A percentile compares a stretch with the other conserved stretches of the same genome.
phyloP scores from a whole-genome alignment of 78 protist genomes.

The Protostelium mycophagum region DNA sequence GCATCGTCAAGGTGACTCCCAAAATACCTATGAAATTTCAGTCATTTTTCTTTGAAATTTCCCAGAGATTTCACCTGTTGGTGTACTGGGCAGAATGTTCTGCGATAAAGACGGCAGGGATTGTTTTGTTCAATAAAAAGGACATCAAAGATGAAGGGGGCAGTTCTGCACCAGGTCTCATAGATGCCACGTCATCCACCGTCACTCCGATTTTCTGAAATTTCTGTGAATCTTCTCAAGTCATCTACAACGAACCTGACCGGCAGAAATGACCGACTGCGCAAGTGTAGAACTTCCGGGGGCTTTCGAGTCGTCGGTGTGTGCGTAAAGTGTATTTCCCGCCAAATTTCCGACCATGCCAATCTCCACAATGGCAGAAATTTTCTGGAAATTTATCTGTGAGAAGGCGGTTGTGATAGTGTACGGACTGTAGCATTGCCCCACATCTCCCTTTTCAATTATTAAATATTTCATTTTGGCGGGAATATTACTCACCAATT shows the following conservation, averaged over 20 bases:
- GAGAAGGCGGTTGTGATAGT: slow-evolving; percentile 5
- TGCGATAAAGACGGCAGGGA: slow-evolving; percentile 16
- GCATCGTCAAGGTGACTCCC: not conserved
- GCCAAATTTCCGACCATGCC: slow-evolving; percentile 35
- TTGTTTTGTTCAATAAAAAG: slow-evolving; percentile 8
- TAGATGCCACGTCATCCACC: not conserved
- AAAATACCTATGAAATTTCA: not conserved
- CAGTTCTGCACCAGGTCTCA: slow-evolving; percentile 16
- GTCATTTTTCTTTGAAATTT: too few relatives aligned
- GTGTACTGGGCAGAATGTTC: slow-evolving; percentile 37
- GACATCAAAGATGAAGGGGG: slow-evolving; percentile 57
- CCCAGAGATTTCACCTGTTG: slow-evolving; percentile 4
- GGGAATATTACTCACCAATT: not conserved
- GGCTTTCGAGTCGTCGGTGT: not conserved
- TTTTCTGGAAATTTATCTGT: slow-evolving; percentile 9
- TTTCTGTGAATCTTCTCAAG: too few relatives aligned
- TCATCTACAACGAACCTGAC: not conserved
- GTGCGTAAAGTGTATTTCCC: not conserved
- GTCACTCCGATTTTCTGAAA: not conserved
- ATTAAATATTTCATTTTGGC: too few relatives aligned
- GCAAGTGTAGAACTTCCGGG: not conserved
- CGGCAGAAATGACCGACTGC: not conserved
- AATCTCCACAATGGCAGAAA: slow-evolving; percentile 25
- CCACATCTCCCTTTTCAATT: not conserved
- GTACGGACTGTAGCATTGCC: slow-evolving; percentile 10